Percentiles rank a stretch among this genome's conserved stretches.
Evolutionary conservation across 768 basidiomycete species (phyloP).

Genomic region (Candolleomyces efflorescens): DNA sequence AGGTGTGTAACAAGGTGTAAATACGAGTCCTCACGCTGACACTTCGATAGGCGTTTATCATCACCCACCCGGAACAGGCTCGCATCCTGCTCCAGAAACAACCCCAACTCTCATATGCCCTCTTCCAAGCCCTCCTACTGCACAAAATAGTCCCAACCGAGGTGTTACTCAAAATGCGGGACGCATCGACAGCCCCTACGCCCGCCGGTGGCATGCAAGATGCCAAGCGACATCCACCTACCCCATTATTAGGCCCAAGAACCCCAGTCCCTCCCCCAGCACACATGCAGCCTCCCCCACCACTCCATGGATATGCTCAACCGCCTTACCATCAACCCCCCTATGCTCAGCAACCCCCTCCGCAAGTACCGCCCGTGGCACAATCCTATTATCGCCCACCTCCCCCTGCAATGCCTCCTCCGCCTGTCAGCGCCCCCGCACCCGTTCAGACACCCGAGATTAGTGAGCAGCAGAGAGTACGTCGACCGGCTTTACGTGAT

Average conservation of each 20-base stretch:
- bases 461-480: constrained; percentile 47
- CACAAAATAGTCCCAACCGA: constrained; percentile 91
- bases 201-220: background rate
- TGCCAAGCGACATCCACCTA: constrained; percentile 12
- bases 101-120: constrained; percentile 92
- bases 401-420: constrained; percentile 19
- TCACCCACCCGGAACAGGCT: constrained; percentile 89
- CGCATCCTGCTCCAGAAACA: constrained; percentile 71
- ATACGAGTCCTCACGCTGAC: background rate
- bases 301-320: constrained; percentile 33
- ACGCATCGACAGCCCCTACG: constrained; percentile 23
- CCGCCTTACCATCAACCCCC: constrained; percentile 28
- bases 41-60: constrained; percentile 74
- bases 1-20: constrained; percentile 51
- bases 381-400: constrained; percentile 16
- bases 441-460: constrained; percentile 36
- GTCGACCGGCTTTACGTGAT: constrained; percentile 10
- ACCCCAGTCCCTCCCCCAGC: constrained; percentile 19
- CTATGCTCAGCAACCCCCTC: constrained; percentile 20
- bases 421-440: constrained; percentile 24
- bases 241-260: constrained; percentile 8
- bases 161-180: constrained; percentile 69
- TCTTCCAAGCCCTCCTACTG: constrained; percentile 90
- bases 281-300: constrained; percentile 53
- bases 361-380: background rate